Evolutionary conservation across 2,329 filamentous ascomycete genomes (phyloP).

Genomic region (Coniochaeta pulveracea): DNA sequence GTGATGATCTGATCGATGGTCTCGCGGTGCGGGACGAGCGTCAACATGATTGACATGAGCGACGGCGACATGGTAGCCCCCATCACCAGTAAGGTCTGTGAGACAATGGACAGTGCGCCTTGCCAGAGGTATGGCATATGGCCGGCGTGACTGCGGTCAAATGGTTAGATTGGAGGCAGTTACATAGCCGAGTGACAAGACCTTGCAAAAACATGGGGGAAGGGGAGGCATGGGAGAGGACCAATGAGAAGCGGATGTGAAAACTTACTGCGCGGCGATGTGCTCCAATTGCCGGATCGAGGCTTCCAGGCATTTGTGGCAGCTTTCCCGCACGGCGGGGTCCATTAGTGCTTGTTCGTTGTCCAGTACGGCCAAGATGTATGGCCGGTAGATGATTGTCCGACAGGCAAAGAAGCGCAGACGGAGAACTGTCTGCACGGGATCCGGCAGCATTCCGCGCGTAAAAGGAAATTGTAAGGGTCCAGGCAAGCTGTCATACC

Average conservation of each 20-base stretch:
- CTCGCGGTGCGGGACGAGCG: constrained; percentile 41
- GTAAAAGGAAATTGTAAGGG: constrained; percentile 70
- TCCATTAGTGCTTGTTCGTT: constrained; percentile 65
- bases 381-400: constrained; percentile 77
- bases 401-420: constrained; percentile 76
- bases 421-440: constrained; percentile 68
- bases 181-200: constrained; percentile 11
- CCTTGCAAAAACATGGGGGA: background rate
- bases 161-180: constrained; percentile 23
- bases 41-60: constrained; percentile 52
- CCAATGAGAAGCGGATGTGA: constrained; percentile 1
- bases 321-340: constrained; percentile 63
- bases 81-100: constrained; percentile 73
- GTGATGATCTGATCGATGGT: constrained; percentile 67
- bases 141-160: constrained; percentile 53
- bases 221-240: background rate
- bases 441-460: constrained; percentile 53
- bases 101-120: constrained; percentile 71
- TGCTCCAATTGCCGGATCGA: constrained; percentile 71
- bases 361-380: constrained; percentile 68
- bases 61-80: constrained; percentile 71
- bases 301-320: constrained; percentile 71
- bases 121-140: constrained; percentile 84
- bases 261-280: constrained; percentile 60
- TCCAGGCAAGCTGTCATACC: constrained; percentile 68